Base-by-base conservation (phyloP, 2,329 filamentous ascomycete genomes). In the Neocatenulostroma microsporum region DNA sequence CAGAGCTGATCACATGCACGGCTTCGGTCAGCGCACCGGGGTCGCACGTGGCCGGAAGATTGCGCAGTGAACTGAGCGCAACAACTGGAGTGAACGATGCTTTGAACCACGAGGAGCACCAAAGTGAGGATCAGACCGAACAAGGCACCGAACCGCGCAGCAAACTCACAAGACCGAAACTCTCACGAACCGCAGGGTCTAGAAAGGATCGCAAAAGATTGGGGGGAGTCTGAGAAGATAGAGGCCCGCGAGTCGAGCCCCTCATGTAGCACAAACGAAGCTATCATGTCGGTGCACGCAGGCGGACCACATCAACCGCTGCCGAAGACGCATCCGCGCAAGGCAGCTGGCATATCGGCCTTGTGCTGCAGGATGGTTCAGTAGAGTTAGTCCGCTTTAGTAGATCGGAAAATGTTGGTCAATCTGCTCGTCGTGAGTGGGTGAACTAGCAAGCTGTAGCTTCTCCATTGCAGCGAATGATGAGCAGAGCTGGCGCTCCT, bases 401-500 rank as follows among this genome's bases (percentile, higher is more conserved):
- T 34, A 21, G 12, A 23, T 20, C 5, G 21, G 11, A 13, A 14
- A 26, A 34, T 25, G 14, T 34, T 34, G 31, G 21, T 34, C 5
- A 12, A 7, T 9, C 11, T 23, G 31, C 31, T 24, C 9, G 9
- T n/a, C 24, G 36, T 39, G 36, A 39, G 24, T 39, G 36, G 36
- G 17, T 19, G 11, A 23, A 6, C 6, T 19, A 39, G 30, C 36
- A 34, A 28, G 14, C 19, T 21, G 17, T 13, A 41, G 29, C 28
- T 37, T 24, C 14, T 15, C 12, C 18, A 34, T 36, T 27, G 38
- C 38, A 36, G 28, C 41, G 37, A 46, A 44, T 47, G 39, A 43
- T 32, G 34, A 39, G 44, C 38, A 32, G 37, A 36, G 34, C 32
- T 19, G 42, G 45, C 49, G 53, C 42, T 42, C 32, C 32, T 37